A percentile compares a stretch with the other conserved stretches of the same genome.
These are phyloP conservation scores for Bipolaris cookei DNA, from an alignment of 2,329 filamentous ascomycete species.

Conservation along the genomic window DNA sequence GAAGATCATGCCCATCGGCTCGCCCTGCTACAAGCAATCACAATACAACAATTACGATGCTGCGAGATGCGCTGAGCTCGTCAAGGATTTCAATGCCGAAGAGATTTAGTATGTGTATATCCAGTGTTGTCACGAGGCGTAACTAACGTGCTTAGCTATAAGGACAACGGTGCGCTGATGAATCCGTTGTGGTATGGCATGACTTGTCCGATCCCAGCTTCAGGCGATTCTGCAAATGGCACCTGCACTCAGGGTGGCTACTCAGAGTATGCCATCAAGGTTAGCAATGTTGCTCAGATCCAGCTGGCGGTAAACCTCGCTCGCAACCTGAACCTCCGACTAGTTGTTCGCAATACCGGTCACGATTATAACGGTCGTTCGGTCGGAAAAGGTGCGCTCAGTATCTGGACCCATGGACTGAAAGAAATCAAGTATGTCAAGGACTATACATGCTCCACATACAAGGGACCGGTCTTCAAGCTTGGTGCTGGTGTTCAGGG, in stretches of 20 bases:
- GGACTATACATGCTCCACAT: constrained; percentile 33
- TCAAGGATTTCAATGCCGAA: constrained; percentile 23
- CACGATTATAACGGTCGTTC: constrained; percentile 43
- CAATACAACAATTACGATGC: constrained; percentile 40
- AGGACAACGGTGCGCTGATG: constrained; percentile 37
- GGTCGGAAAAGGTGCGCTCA: constrained; percentile 36
- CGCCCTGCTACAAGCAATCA: constrained; percentile 37
- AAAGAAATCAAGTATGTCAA: constrained; percentile 40
- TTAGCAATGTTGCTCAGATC: constrained; percentile 40
- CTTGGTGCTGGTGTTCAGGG: constrained; percentile 43
- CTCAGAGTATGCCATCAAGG: constrained; percentile 37
- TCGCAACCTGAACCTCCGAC: constrained; percentile 38
- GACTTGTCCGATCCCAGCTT: constrained; percentile 33
- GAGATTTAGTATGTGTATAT: constrained; percentile 29
- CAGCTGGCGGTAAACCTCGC: constrained; percentile 45
- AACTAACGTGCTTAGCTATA: constrained; percentile 21
- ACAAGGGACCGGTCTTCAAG: constrained; percentile 41
- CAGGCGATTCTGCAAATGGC: constrained; percentile 24
- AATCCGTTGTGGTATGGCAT: constrained; percentile 39
- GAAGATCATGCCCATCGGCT: constrained; percentile 36
- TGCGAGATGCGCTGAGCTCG: constrained; percentile 30
- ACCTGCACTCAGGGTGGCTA: constrained; percentile 42
- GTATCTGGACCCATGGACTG: constrained; percentile 40
- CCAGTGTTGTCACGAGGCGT: background rate
- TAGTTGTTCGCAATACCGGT: constrained; percentile 43